Evolutionary conservation across 2,329 filamentous ascomycete genomes (phyloP).

Genomic region (Ophiostoma fasciatum): DNA sequence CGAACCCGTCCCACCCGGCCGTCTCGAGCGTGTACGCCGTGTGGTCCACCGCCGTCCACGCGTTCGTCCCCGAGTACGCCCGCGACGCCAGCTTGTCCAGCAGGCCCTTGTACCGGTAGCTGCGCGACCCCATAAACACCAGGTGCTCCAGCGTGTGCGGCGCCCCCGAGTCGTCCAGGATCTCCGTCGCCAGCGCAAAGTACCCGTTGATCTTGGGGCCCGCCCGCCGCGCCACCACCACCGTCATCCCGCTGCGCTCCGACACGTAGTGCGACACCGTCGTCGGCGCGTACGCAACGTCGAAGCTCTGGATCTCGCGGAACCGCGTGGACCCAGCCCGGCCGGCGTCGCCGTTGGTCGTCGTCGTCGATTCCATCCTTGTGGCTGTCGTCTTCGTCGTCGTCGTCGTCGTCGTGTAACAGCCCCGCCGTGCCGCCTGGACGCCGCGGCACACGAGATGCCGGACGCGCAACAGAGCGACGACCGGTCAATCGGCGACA

Average conservation of each 20-base stretch:
- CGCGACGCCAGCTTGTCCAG: slow-evolving; percentile 87
- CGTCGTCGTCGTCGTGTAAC: slow-evolving; percentile 1
- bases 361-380: too few species aligned
- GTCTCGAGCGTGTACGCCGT: slow-evolving; percentile 93
- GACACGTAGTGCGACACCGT: slow-evolving; percentile 93
- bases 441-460: slow-evolving; percentile 2
- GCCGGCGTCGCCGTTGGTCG: too few species aligned
- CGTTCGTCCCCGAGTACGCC: slow-evolving; percentile 88
- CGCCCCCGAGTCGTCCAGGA: slow-evolving; percentile 90
- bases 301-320: slow-evolving; percentile 71
- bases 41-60: slow-evolving; percentile 93
- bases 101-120: slow-evolving; percentile 86
- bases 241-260: slow-evolving; percentile 82
- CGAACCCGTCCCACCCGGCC: slow-evolving; percentile 93
- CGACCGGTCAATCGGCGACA: too few species aligned
- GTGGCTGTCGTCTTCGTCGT: too few species aligned
- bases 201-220: slow-evolving; percentile 93
- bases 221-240: slow-evolving; percentile 79
- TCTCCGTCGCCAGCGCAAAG: slow-evolving; percentile 92
- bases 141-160: slow-evolving; percentile 77
- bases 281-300: slow-evolving; percentile 78
- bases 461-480: neutral
- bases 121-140: slow-evolving; percentile 82
- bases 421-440: slow-evolving; percentile 1
- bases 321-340: too few species aligned